Evolutionary conservation across 495 filamentous ascomycete species (phyloP), one percentile per base, ranked within the genome.

Genomic region (Penicillium robsamsonii): DNA sequence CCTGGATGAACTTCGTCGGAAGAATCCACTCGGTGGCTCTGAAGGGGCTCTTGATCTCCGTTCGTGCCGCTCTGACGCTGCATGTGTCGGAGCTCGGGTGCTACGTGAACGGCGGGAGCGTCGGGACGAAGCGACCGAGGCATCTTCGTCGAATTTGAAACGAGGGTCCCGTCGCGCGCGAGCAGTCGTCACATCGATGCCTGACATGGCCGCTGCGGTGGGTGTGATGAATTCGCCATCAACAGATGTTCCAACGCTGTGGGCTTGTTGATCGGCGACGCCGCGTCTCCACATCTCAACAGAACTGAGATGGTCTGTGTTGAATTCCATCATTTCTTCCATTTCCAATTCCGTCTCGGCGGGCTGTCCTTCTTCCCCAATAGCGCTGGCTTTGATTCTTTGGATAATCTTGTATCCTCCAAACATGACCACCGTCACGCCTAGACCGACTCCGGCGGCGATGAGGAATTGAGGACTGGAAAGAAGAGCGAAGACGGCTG

Each of bases 361-460:
- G 50, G 42, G 43, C 35, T 46, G 9, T 41, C 46, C 44, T 46
- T 52, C 44, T 40, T 50, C 17, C 13, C 53, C 50, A 17, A 52
- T 35, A 35, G 52, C 42, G 38, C 61, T 72, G 52, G 62, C 62
- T 46, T 80, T 74, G 59, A 97, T 87, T 63, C 85, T 85, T 77
- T 96, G 95, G 74, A 98, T 85, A 65, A 98, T 96, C 76, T 94
- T 96, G 81, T 89, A 96, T 13, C 94, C 94, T 40, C 94, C 94
- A 50, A 98, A 86, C 74, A 94, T 92, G 61, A 98, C 87, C 5
- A 98, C 84, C 0, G 92, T 97, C 13, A 93, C 87, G 13, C 92
- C 92, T 0, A 95, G 83, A 0, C 88, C 92, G 24, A 97, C 84
- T 18, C 94, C 90, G 15, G 89, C 90, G 20, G 93, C 89, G 58